Base-by-base conservation (phyloP, 2,329 filamentous ascomycete species). In the Fusarium incarnatum region DNA sequence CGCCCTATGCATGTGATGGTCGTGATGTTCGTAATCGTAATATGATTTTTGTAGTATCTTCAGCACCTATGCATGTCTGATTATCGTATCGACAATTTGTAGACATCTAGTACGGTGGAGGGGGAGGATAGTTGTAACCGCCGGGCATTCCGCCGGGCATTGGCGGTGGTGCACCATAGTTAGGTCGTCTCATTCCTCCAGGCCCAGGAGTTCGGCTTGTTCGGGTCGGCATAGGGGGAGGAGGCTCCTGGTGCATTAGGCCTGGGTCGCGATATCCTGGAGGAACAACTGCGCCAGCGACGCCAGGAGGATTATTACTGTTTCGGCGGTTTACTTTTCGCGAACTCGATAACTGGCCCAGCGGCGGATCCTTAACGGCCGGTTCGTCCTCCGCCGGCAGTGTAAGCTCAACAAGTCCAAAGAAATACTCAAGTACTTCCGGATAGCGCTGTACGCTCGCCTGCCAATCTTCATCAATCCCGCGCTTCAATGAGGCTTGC, bases 351-450 rank as follows among this genome's bases (percentile, higher is more conserved):
- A 87, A 79, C 59, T 85, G 85, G 71, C 85, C 87, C 66, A 91
- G 78, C 6, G 88, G 88, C 32, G 88, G 88, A 60, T 90, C 85
- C 72, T 86, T 87, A 37, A 91, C 87, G 18, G 81, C 81, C 4
- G 84, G 79, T 42, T 90, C 88, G 56, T 88, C 83, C 60, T 93
- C 90, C 42, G 81, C 80, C 1, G 92, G 92, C 7, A 93, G 79
- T 23, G 83, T 86, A 62, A 94, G 78, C 57, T 90, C 87, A 37
- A 94, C 90, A 40, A 94, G 82, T 63, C 88, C 85, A 79, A 91
- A 94, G 77, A 92, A 94, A 79, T 94, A 94, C 79, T 94, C 90
- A 57, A 95, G 83, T n/a, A 94, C 89, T 77, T 94, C 91, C 7
- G 92, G 92, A 73, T 94, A 95, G 57, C 89, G 86, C 73, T 93